Evolutionary conservation across 2,329 filamentous ascomycete genomes (phyloP).

Genomic region (Emergomyces africanus): DNA sequence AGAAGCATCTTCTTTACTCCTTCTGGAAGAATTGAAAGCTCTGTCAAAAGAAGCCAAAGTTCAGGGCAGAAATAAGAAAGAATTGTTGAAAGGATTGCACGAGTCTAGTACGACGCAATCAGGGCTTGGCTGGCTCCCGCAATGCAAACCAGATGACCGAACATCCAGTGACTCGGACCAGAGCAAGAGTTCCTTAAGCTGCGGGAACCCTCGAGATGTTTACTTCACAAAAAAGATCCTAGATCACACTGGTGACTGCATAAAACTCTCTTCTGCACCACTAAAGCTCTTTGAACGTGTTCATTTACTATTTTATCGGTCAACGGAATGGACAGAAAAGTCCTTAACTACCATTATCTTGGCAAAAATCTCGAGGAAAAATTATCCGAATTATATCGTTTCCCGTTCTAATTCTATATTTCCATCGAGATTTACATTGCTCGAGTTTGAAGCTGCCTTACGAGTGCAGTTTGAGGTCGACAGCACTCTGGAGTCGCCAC

Average conservation of each 20-base stretch:
- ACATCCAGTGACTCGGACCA: constrained; percentile 38
- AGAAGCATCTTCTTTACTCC: constrained; percentile 68
- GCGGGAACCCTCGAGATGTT: constrained; percentile 51
- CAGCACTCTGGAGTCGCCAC: constrained; percentile 65
- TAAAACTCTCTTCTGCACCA: constrained; percentile 59
- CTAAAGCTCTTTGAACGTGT: constrained; percentile 84
- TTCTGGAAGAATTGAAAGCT: constrained; percentile 74
- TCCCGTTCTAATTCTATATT: constrained; percentile 87
- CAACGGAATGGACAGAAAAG: constrained; percentile 94
- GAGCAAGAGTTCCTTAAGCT: constrained; percentile 17
- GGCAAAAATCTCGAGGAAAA: constrained; percentile 73
- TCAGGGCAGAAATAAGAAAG: constrained; percentile 75
- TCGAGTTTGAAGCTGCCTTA: constrained; percentile 84
- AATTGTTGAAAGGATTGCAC: constrained; percentile 62
- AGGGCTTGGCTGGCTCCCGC: constrained; percentile 56
- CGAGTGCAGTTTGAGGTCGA: constrained; percentile 73
- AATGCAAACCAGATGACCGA: constrained; percentile 52
- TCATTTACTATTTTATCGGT: constrained; percentile 90
- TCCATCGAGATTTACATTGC: constrained; percentile 54
- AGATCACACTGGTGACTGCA: constrained; percentile 64
- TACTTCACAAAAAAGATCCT: constrained; percentile 70
- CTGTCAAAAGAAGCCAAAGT: constrained; percentile 79
- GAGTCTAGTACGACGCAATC: constrained; percentile 60
- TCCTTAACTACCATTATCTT: constrained; percentile 90
- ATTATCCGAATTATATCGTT: constrained; percentile 83